Evolutionary conservation across 768 basidiomycete species (phyloP).

Genomic region (Pholiota molesta): DNA sequence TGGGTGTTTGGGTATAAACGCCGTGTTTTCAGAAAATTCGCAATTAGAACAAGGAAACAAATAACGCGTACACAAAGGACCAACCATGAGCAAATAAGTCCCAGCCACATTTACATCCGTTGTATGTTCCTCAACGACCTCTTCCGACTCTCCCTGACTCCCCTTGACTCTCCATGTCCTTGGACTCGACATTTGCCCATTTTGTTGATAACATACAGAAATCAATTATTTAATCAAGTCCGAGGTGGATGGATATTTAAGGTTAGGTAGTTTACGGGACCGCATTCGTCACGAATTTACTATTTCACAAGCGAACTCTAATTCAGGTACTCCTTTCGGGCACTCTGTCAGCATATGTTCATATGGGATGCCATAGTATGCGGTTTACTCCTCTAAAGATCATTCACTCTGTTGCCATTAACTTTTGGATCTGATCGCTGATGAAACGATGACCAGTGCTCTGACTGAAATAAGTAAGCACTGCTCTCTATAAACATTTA

Average conservation of each 20-base stretch:
- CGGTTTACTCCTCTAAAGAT: neutral
- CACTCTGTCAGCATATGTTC: constrained; percentile 12
- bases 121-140: neutral
- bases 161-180: neutral
- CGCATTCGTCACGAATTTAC: neutral
- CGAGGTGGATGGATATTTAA: neutral
- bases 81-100: no score
- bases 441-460: neutral
- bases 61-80: neutral
- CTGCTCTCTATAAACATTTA: neutral
- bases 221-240: neutral
- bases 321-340: constrained; percentile 7
- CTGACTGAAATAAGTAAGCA: constrained; percentile 4
- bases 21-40: neutral
- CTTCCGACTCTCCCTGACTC: neutral
- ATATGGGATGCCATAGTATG: constrained; percentile 1
- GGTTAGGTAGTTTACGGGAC: neutral
- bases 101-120: no score
- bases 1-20: constrained; percentile 16
- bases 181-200: neutral
- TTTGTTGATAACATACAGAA: neutral
- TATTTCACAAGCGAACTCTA: neutral
- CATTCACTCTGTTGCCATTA: constrained; percentile 1
- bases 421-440: neutral
- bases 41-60: neutral